Percentiles rank a stretch among this genome's conserved stretches.
Conservation (phyloP, 192 early-diverging fungal genomes). For the Coemansia sp. region DNA sequence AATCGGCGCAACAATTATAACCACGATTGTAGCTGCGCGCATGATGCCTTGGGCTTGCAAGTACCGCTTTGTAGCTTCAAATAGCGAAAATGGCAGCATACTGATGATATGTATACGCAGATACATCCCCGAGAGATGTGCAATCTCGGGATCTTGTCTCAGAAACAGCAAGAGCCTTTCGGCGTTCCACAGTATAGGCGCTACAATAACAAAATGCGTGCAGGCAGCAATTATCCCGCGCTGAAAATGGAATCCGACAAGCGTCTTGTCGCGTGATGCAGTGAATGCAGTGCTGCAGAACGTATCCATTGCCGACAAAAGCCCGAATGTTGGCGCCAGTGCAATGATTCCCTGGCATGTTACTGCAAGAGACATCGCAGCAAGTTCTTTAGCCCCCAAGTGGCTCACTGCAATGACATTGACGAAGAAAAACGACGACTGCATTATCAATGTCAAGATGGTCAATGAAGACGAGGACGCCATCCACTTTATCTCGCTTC, state of each 20-base stretch:
- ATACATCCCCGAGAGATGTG: constrained; percentile 61
- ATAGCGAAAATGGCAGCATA: constrained; percentile 71
- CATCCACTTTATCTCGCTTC: constrained; percentile 34
- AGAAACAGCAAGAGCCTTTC: constrained; percentile 69
- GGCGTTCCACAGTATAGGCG: constrained; percentile 24
- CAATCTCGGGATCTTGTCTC: constrained; percentile 68
- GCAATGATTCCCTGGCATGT: constrained; percentile 53
- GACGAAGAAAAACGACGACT: constrained; percentile 64
- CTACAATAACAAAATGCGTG: constrained; percentile 7
- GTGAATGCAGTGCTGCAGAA: constrained; percentile 31
- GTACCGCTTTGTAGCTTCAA: constrained; percentile 80
- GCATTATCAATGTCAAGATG: constrained; percentile 47
- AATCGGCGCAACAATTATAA: constrained; percentile 68
- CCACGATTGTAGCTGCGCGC: constrained; percentile 74
- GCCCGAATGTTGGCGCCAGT: constrained; percentile 61
- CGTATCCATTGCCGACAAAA: constrained; percentile 54
- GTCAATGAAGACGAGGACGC: constrained; percentile 36
- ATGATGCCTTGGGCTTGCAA: constrained; percentile 85
- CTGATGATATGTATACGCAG: constrained; percentile 67
- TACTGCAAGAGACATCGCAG: constrained; percentile 63
- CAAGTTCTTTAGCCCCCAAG: constrained; percentile 60
- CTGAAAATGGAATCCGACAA: constrained; percentile 41
- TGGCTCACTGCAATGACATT: constrained; percentile 67
- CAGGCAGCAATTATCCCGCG: constrained; percentile 27
- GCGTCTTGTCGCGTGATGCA: constrained; percentile 31